phyloP scores from a whole-genome alignment of 1,284 basidiomycete genomes.

The Phlebopus sp. region DNA sequence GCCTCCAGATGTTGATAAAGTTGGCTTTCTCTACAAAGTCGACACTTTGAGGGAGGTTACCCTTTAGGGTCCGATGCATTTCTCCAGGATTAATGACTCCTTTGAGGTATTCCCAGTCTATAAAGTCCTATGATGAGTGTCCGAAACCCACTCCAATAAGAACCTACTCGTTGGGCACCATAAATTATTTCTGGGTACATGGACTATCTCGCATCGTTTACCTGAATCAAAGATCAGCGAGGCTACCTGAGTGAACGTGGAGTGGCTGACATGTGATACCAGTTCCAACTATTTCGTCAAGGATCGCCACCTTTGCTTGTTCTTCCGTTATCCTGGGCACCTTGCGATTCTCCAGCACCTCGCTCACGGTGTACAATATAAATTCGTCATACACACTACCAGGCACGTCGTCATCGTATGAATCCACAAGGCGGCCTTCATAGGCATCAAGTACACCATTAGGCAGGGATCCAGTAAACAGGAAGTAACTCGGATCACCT shows the following conservation, averaged over 20 bases:
- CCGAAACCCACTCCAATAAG: neutral
- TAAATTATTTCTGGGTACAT: conserved; percentile 7
- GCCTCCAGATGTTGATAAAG: neutral
- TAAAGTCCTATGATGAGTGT: neutral
- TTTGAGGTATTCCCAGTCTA: conserved; percentile 10
- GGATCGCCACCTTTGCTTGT: conserved; percentile 21
- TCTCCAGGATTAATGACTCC: neutral
- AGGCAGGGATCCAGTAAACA: neutral
- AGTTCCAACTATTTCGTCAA: conserved; percentile 22
- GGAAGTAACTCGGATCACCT: neutral
- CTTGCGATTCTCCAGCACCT: conserved; percentile 26
- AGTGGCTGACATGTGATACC: conserved; percentile 27
- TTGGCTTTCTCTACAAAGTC: neutral
- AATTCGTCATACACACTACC: neutral
- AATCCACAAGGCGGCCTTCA: too few species aligned
- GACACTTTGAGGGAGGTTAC: neutral
- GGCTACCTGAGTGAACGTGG: neutral
- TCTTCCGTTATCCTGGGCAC: conserved; percentile 14
- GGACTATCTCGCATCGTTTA: conserved; percentile 19
- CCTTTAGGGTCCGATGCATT: conserved; percentile 4
- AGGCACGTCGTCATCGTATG: too few species aligned
- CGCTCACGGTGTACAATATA: conserved; percentile 20
- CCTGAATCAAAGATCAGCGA: conserved; percentile 16
- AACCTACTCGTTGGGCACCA: conserved; percentile 28
- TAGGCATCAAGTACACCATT: neutral